Evolutionary conservation across 1,284 basidiomycete genomes (phyloP), one percentile per base, ranked within the genome.

Genomic region (Microbotryum saponariae): DNA sequence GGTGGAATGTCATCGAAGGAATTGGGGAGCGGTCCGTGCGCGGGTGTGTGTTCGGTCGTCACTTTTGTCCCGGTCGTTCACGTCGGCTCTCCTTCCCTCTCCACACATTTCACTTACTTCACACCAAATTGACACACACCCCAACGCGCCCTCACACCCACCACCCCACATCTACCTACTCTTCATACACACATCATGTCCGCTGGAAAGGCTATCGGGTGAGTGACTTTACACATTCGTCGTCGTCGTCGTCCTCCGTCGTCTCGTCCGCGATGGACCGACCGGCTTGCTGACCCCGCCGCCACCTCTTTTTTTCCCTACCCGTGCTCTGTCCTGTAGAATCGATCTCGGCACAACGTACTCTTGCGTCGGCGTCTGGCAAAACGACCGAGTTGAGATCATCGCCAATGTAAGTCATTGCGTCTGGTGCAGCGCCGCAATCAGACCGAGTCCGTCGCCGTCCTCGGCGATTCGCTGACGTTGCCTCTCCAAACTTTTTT

Each of bases 341-440:
- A 77, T 78, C 70, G 77, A 78, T 68, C 68, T 78, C 63, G 77
- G 77, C 55, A 78, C 77, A 47, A 78, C 77, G 59, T 74, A 74
- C 73, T 74, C 73, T 31, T 91, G 92, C 79, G 92, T 96, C 72
- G 92, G 91, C 82, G 90, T 94, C 74, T 94, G 91, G 92, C 89
- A 92, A 82, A 93, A 96, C 78, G 92, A 96, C 83, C 89, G 91
- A 75, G 92, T 96, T 74, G 92, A 94, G 81, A 96, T 97, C 82
- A 96, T 96, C 77, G 90, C 91, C 81, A 94, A 94, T 76, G 91
- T 66, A 23, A 54, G 75, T 73, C 61, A 71, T 51, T 16, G 14
- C 14, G 18, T 42, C 37, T 16, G 4, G 37, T 16, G 37, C 37
- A 42, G 37, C 14, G 37, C 2, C 16, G 37, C 23, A 27, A 23